Percentiles rank a stretch among this genome's conserved stretches.
phyloP scores from a whole-genome alignment of 257 asterid species.

The Salvia hispanica region DNA sequence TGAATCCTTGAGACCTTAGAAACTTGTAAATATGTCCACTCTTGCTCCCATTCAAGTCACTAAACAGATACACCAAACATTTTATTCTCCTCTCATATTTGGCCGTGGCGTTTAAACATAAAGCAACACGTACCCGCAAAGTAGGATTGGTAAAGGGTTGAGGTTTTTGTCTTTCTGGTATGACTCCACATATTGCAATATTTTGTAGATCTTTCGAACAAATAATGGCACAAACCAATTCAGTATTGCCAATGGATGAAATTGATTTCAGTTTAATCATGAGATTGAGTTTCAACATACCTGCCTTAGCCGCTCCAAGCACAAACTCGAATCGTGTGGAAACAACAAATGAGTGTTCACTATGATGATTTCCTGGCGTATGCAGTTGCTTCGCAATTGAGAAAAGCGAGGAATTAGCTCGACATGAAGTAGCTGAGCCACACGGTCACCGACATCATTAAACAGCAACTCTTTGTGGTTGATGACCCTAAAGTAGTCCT shows the following conservation, averaged over 20 bases:
- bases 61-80: conserved; percentile 30
- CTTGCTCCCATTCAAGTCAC: conserved; percentile 98
- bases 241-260: conserved; percentile 6
- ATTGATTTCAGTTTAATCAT: neutral
- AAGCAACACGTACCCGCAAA: conserved; percentile 66
- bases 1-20: conserved; percentile 93
- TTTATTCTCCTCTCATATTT: conserved; percentile 19
- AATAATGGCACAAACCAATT: conserved; percentile 18
- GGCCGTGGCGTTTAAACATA: neutral
- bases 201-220: conserved; percentile 74
- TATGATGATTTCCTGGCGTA: conserved; percentile 82
- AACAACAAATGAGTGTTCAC: conserved; percentile 90
- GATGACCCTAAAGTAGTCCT: conserved; percentile 81
- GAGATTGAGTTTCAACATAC: conserved; percentile 34
- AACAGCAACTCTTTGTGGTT: conserved; percentile 79
- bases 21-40: conserved; percentile 93
- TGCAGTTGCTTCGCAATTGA: conserved; percentile 52
- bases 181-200: conserved; percentile 75
- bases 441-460: conserved; percentile 98
- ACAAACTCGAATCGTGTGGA: conserved; percentile 88
- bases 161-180: conserved; percentile 85
- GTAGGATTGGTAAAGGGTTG: conserved; percentile 86
- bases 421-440: conserved; percentile 91
- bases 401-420: conserved; percentile 68
- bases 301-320: conserved; percentile 93